These are phyloP conservation scores for Cercospora berteroae DNA, from an alignment of 2,329 filamentous ascomycete genomes.

Conservation along the genomic window DNA sequence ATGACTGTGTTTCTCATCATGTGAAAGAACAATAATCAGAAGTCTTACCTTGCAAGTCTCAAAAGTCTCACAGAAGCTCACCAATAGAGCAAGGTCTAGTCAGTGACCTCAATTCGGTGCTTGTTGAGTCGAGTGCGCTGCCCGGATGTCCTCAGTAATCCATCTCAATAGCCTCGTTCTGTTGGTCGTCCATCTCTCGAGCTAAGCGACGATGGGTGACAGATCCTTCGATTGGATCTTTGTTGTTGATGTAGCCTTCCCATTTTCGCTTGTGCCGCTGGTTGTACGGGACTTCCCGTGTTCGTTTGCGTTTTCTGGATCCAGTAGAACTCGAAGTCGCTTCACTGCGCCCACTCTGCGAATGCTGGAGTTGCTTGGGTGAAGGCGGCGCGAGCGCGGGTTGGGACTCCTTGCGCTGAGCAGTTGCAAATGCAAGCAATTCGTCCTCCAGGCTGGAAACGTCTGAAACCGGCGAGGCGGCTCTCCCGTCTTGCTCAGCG, in stretches of 20 bases:
- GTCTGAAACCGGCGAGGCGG: slow-evolving; percentile 26
- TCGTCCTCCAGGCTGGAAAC: slow-evolving; percentile 32
- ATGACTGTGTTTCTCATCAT: slow-evolving; percentile 41
- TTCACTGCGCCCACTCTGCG: slow-evolving; percentile 26
- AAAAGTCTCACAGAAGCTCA: not conserved
- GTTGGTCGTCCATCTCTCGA: slow-evolving; percentile 45
- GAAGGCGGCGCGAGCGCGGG: not conserved
- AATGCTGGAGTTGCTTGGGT: slow-evolving; percentile 14
- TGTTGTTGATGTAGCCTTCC: slow-evolving; percentile 39
- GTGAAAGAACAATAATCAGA: not conserved
- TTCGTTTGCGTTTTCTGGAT: slow-evolving; percentile 17
- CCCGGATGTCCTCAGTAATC: slow-evolving; percentile 44
- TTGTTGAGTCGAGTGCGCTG: not conserved
- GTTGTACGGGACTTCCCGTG: slow-evolving; percentile 33
- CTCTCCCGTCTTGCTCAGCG: not conserved
- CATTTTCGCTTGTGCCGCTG: slow-evolving; percentile 38
- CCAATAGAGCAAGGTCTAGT: not conserved
- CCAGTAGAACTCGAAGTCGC: slow-evolving; percentile 17
- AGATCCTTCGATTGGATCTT: slow-evolving; percentile 37
- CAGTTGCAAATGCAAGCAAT: slow-evolving; percentile 19
- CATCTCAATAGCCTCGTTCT: slow-evolving; percentile 43
- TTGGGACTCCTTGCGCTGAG: slow-evolving; percentile 2
- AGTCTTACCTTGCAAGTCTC: not conserved
- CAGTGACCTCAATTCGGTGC: not conserved
- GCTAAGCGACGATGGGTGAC: slow-evolving; percentile 48